These are phyloP conservation scores for Gelatoporia subvermispora DNA, from an alignment of 768 basidiomycete genomes.

Conservation along the genomic window DNA sequence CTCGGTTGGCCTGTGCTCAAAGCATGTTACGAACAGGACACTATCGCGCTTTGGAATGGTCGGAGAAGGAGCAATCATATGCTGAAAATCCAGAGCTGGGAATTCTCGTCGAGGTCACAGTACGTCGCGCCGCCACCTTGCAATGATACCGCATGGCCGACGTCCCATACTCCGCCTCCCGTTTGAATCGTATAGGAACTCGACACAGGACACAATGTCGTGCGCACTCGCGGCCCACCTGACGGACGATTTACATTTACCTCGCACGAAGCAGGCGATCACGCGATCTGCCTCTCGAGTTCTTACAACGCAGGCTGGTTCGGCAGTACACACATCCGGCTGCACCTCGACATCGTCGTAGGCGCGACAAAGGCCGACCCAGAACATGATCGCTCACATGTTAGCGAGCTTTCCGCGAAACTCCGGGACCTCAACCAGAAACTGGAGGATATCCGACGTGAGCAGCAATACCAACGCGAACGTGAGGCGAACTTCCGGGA, in stretches of 20 bases:
- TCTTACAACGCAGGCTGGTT: conserved; percentile 84
- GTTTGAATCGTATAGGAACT: conserved; percentile 60
- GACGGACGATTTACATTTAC: conserved; percentile 97
- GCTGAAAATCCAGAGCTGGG: conserved; percentile 71
- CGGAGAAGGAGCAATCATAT: conserved; percentile 66
- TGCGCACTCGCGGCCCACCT: conserved; percentile 84
- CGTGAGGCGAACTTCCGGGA: conserved; percentile 87
- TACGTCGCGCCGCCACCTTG: conserved; percentile 32
- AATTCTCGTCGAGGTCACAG: conserved; percentile 87
- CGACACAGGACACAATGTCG: conserved; percentile 73
- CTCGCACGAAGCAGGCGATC: conserved; percentile 94
- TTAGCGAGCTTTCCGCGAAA: conserved; percentile 75
- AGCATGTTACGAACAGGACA: conserved; percentile 51
- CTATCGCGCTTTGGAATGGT: conserved; percentile 91
- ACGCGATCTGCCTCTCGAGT: conserved; percentile 92
- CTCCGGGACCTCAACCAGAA: conserved; percentile 92
- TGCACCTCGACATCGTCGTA: conserved; percentile 92
- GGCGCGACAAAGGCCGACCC: conserved; percentile 81
- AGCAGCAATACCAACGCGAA: conserved; percentile 98
- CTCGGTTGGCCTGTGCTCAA: not conserved
- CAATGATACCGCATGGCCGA: not conserved
- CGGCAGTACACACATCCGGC: conserved; percentile 76
- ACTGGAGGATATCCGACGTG: conserved; percentile 86
- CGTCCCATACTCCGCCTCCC: not conserved
- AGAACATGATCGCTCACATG: conserved; percentile 84